Percentiles rank a stretch among this genome's conserved stretches.
Evolutionary conservation across 108 stramenopile genomes (phyloP).

Genomic region (Skeletonema tropicum): DNA sequence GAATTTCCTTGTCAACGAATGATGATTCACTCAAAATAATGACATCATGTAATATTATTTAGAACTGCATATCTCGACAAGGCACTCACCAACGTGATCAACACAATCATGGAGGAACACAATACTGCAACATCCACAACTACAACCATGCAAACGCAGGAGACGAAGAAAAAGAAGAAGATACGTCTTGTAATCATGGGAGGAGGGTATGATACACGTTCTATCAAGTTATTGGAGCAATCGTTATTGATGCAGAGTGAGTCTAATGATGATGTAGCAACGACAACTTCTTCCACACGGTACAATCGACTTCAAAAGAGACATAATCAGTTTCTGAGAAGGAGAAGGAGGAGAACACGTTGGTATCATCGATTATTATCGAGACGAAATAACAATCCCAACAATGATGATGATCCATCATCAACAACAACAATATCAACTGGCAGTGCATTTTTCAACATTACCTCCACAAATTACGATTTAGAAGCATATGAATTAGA

Average conservation of each 20-base stretch:
- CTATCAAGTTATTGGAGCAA: constrained; percentile 53
- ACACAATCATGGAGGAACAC: constrained; percentile 3
- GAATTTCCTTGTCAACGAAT: neutral
- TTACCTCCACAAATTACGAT: constrained; percentile 20
- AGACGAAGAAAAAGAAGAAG: constrained; percentile 16
- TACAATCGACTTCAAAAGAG: neutral
- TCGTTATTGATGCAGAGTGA: constrained; percentile 20
- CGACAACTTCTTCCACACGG: neutral
- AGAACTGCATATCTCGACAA: constrained; percentile 76
- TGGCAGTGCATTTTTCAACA: constrained; percentile 23
- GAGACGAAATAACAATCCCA: constrained; percentile 4
- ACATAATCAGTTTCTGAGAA: neutral
- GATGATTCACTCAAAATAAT: neutral
- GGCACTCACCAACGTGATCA: constrained; percentile 46
- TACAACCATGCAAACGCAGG: neutral
- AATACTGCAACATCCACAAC: neutral
- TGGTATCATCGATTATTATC: constrained; percentile 6
- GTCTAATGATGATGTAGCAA: constrained; percentile 12
- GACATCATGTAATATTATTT: too few species aligned
- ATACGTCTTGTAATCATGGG: constrained; percentile 72
- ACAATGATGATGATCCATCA: neutral
- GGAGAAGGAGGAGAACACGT: neutral
- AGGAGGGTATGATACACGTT: constrained; percentile 77
- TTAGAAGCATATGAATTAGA: constrained; percentile 63
- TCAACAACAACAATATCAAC: neutral